phyloP scores from a whole-genome alignment of 306 rosid genomes.

The Quercus cerris region DNA sequence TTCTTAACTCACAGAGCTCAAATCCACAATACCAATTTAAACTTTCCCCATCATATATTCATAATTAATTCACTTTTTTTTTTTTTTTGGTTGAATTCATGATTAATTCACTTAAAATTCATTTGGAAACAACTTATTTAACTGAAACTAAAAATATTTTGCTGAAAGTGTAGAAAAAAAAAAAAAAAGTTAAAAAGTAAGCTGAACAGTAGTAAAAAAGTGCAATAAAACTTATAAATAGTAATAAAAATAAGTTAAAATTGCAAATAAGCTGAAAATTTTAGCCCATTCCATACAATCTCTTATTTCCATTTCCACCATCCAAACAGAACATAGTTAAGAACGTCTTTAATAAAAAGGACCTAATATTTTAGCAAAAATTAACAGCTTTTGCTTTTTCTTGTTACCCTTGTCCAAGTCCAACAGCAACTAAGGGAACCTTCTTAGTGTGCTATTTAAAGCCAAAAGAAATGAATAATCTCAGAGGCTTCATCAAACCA shows the following conservation, averaged over 20 bases:
- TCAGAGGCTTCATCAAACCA: not conserved
- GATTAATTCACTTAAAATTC: no score
- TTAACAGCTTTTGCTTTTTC: no score
- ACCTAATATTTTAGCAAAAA: not conserved
- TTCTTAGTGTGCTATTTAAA: not conserved
- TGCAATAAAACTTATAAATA: fast-evolving
- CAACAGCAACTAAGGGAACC: not conserved
- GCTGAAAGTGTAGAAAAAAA: no score
- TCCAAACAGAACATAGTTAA: not conserved
- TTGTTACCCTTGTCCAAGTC: not conserved
- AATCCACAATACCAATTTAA: constrained; percentile 12
- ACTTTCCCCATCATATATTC: not conserved
- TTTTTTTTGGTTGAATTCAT: no score
- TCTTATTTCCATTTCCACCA: not conserved
- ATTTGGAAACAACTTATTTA: no score
- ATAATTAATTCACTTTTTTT: not conserved
- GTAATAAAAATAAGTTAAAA: no score
- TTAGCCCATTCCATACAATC: not conserved
- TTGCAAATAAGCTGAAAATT: not conserved
- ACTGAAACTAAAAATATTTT: no score
- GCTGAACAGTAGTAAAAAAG: no score
- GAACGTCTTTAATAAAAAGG: not conserved
- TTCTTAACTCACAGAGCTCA: not conserved
- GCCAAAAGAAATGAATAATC: not conserved
- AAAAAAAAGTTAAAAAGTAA: no score